These are phyloP conservation scores for Sordariomycetes sp. DNA, from an alignment of 2,329 filamentous ascomycete species.

Conservation along the genomic window DNA sequence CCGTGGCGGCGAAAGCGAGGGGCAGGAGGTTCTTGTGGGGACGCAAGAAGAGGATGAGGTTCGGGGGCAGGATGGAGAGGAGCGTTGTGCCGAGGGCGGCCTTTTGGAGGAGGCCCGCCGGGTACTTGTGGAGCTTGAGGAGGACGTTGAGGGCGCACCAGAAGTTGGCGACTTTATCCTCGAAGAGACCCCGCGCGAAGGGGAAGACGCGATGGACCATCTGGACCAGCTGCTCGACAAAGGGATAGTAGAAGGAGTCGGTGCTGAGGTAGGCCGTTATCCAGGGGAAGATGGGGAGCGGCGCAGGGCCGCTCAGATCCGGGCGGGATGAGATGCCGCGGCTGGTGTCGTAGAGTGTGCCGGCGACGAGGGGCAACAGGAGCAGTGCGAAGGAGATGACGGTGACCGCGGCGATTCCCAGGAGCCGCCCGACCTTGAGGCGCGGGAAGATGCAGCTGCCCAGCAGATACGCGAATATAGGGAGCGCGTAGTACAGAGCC, in stretches of 20 bases:
- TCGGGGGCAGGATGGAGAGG: slow-evolving; percentile 66
- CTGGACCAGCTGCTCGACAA: slow-evolving; percentile 71
- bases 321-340: slow-evolving; percentile 49
- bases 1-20: slow-evolving; percentile 68
- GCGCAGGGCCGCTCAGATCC: slow-evolving; percentile 46
- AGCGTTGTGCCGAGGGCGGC: slow-evolving; percentile 67
- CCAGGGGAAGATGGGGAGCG: slow-evolving; percentile 51
- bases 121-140: slow-evolving; percentile 73
- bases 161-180: slow-evolving; percentile 97
- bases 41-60: slow-evolving; percentile 65
- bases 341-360: slow-evolving; percentile 57
- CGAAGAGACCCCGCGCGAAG: slow-evolving; percentile 89
- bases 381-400: slow-evolving; percentile 62
- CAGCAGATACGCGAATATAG: slow-evolving; percentile 83
- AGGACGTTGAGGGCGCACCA: slow-evolving; percentile 91
- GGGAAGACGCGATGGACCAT: slow-evolving; percentile 89
- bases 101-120: slow-evolving; percentile 60
- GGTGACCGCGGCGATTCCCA: slow-evolving; percentile 68
- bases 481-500: slow-evolving; percentile 93
- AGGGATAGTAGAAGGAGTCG: slow-evolving; percentile 60
- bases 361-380: slow-evolving; percentile 63
- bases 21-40: slow-evolving; percentile 71
- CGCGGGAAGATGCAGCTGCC: slow-evolving; percentile 74
- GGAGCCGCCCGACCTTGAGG: slow-evolving; percentile 55
- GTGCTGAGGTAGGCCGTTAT: slow-evolving; percentile 50